Evolutionary conservation across 2,329 filamentous ascomycete species (phyloP), one percentile per base, ranked within the genome.

Genomic region (Bertia moriformis): DNA sequence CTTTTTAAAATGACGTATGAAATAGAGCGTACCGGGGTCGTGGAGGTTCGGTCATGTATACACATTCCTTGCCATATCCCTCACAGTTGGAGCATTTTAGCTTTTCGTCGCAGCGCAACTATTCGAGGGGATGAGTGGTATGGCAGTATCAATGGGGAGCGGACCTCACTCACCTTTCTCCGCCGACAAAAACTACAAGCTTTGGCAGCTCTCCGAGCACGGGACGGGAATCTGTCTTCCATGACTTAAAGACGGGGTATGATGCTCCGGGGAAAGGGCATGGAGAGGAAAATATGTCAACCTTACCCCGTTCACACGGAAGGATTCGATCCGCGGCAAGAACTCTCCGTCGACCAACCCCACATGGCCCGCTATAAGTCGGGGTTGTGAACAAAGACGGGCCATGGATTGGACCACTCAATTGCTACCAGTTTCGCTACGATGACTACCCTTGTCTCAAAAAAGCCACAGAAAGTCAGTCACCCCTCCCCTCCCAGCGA

Each of bases 121-220:
- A n/a, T n/a, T n/a, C n/a, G n/a, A n/a, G n/a, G n/a, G n/a, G n/a
- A 70, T 45, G 65, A 67, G 51, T 70, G 61, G 66, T 70, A 42
- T 15, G 38, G 4, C 32, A 17, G 32, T 20, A 40, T 27, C 30
- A 32, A 22, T 12, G 13, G 7, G 15, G 3, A 12, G 13, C 22
- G 18, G 18, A 10, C 18, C 19, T 15, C 14, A 45, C 48, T 42
- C 32, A 53, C 53, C 46, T 56, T 56, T 43, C 53, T 45, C 37
- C 43, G 43, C 18, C 53, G 52, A 33, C 52, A 56, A 38, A 55
- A 55, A 3, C 44, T 44, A 36, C 53, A 56, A 3, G 53, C 53
- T 38, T 53, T 49, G 2, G 44, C 42, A n/a, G 52, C 51, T 18
- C 52, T 15, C 12, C 19, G 13, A 30, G 13, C 5, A 15, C 38